These are phyloP conservation scores for Pezicula neosporulosa DNA, from an alignment of 2,329 filamentous ascomycete species.

Conservation along the genomic window DNA sequence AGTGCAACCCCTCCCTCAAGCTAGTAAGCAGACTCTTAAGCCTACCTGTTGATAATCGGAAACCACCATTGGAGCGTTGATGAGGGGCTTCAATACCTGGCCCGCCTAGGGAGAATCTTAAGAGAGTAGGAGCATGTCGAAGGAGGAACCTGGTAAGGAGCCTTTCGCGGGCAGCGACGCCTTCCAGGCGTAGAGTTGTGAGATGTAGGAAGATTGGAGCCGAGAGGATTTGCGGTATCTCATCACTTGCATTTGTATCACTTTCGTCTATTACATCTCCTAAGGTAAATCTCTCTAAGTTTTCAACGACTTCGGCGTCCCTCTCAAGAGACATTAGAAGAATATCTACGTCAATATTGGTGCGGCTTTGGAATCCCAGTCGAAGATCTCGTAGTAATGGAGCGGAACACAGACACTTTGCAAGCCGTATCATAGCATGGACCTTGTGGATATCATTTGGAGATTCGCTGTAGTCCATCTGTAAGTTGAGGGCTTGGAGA, in stretches of 20 bases:
- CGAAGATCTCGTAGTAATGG: conserved; percentile 10
- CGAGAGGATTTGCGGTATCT: too few relatives aligned
- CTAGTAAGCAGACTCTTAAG: conserved; percentile 40
- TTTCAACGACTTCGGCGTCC: not conserved
- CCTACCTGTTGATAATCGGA: conserved; percentile 41
- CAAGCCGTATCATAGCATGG: conserved; percentile 15
- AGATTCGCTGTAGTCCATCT: conserved; percentile 17
- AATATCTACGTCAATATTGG: conserved; percentile 14
- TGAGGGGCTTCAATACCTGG: conserved; percentile 36
- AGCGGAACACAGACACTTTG: conserved; percentile 12
- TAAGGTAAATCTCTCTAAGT: conserved; percentile 18
- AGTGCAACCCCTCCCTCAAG: conserved; percentile 33
- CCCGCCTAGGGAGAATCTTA: conserved; percentile 41
- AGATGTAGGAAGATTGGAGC: conserved; percentile 33
- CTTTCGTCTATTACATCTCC: not conserved
- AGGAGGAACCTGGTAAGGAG: conserved; percentile 40
- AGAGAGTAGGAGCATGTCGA: conserved; percentile 35
- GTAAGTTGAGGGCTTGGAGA: conserved; percentile 14
- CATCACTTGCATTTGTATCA: too few relatives aligned
- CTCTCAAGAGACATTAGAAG: conserved; percentile 4
- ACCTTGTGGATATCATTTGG: conserved; percentile 10
- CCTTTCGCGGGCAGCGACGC: conserved; percentile 39
- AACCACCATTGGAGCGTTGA: conserved; percentile 38
- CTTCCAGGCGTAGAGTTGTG: conserved; percentile 39
- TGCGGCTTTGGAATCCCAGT: conserved; percentile 13